Base-by-base conservation (phyloP, 768 basidiomycete species). In the Cyclocybe cylindracea region DNA sequence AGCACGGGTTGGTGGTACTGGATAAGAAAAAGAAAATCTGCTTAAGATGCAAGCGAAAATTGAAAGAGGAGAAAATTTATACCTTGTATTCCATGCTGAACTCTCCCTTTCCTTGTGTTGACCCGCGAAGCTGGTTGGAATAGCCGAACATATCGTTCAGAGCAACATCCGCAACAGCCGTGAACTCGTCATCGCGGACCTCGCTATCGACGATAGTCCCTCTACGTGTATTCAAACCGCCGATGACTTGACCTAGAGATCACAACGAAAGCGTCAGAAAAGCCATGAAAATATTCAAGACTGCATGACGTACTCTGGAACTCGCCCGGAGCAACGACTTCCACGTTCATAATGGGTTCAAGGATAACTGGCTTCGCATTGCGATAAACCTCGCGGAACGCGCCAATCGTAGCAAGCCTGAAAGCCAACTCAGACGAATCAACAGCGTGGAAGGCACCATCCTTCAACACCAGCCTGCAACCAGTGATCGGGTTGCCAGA, bases 111-210 rank as follows among this genome's bases (percentile, higher is more conserved):
- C 96, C 97, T 72, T 98, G 97, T 0, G 97, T 99, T 51, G 84
- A 85, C 3, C 96, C 96, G 51, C 96, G 85, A 40, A 98, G 77
- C 60, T 93, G 89, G 61, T 86, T 92, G 35, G 94, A 95, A 67
- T 98, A 98, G 13, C 93, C 91, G 65, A 99, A 99, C 96, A 98
- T 98, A 61, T 98, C 96, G 68, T 94, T 97, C 70, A 99, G 69
- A 7, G 92, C 86, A 10, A 99, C 95, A 64, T 98, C 96, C 16
- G 93, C 94, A 29, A 82, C 78, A 48, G 88, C 82, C 4, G 91
- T 93, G 65, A 99, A 98, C 70, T 99, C 96, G 60, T 98, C 97
- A 59, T 97, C 95, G 39, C 96, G 86, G 32, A 96, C 89, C 71
- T 98, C 97, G 60, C 91, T 96, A 62, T 98, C 96, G 38, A 95